Percentiles rank a stretch among this genome's conserved stretches.
Evolutionary conservation across 2,329 filamentous ascomycete genomes (phyloP).

Genomic region (Rhytidhysteron rufulum): DNA sequence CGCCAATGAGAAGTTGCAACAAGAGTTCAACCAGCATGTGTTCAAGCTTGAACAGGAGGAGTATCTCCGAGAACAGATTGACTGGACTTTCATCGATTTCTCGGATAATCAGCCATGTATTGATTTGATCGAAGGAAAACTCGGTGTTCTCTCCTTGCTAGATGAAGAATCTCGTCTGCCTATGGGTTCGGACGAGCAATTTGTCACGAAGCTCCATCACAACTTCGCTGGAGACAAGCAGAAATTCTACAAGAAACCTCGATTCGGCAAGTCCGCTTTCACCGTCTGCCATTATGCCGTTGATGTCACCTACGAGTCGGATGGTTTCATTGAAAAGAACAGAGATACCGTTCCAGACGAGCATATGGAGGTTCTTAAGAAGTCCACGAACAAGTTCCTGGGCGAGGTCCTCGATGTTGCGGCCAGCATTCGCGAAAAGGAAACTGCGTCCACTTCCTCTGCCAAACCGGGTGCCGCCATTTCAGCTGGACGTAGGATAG

Average conservation of each 20-base stretch:
- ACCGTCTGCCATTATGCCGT: slow-evolving; percentile 98
- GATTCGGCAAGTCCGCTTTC: slow-evolving; percentile 95
- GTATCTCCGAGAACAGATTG: slow-evolving; percentile 91
- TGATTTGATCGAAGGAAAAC: slow-evolving; percentile 93
- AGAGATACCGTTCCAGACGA: slow-evolving; percentile 97
- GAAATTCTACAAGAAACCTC: slow-evolving; percentile 96
- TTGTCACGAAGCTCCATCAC: slow-evolving; percentile 92
- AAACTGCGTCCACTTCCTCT: slow-evolving; percentile 58
- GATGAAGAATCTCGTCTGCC: slow-evolving; percentile 96
- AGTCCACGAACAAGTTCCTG: slow-evolving; percentile 81
- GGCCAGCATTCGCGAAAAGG: slow-evolving; percentile 84
- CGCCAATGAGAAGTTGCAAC: slow-evolving; percentile 97
- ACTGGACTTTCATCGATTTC: slow-evolving; percentile 99
- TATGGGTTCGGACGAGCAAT: slow-evolving; percentile 96
- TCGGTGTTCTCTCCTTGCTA: slow-evolving; percentile 85
- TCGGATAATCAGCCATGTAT: slow-evolving; percentile 99
- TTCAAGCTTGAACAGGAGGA: slow-evolving; percentile 99
- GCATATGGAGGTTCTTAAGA: slow-evolving; percentile 87
- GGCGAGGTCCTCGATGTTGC: slow-evolving; percentile 81
- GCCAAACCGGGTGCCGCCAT: slow-evolving; percentile 65
- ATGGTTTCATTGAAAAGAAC: slow-evolving; percentile 99
- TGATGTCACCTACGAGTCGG: slow-evolving; percentile 97
- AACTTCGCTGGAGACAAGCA: slow-evolving; percentile 89
- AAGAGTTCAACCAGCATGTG: slow-evolving; percentile 98
- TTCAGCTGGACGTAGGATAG: slow-evolving; percentile 75